These are phyloP conservation scores for Anisodus tanguticus DNA, from an alignment of 257 asterid species.

Conservation along the genomic window DNA sequence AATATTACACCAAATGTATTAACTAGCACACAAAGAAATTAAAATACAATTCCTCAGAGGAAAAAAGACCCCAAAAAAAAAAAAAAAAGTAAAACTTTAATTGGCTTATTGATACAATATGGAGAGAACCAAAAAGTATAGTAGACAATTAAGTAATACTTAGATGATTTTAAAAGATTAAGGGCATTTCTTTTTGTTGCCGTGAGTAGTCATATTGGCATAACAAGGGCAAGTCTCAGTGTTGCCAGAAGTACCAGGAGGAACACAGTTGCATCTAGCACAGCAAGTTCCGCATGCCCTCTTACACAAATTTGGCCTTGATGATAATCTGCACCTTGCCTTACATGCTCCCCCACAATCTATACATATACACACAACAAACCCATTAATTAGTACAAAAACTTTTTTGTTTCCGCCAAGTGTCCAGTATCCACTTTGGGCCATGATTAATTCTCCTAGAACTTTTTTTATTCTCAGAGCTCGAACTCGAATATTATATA, in stretches of 20 bases:
- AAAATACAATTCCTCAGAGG: not conserved
- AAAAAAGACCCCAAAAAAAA: not conserved
- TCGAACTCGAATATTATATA: too few species aligned
- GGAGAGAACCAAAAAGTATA: not conserved
- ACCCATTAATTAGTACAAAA: not conserved
- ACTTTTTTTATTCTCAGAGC: too few species aligned
- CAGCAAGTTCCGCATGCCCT: constrained; percentile 54
- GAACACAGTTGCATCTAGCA: constrained; percentile 47
- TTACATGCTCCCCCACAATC: constrained; percentile 45
- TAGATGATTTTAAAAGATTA: not conserved
- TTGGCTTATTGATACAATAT: not conserved
- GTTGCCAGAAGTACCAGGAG: constrained; percentile 52
- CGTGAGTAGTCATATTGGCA: constrained; percentile 42
- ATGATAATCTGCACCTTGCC: constrained; percentile 40
- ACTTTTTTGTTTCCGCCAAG: too few species aligned
- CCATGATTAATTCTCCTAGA: too few species aligned
- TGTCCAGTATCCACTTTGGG: too few species aligned
- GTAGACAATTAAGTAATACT: not conserved
- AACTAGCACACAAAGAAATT: not conserved
- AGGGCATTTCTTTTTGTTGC: constrained; percentile 45
- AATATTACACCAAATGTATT: not conserved
- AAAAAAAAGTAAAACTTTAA: not conserved
- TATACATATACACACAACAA: not conserved
- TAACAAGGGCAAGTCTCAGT: constrained; percentile 42
- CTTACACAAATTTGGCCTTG: constrained; percentile 41